Conservation (phyloP, 139 green algal species). For the Ettlia oleoabundans region DNA sequence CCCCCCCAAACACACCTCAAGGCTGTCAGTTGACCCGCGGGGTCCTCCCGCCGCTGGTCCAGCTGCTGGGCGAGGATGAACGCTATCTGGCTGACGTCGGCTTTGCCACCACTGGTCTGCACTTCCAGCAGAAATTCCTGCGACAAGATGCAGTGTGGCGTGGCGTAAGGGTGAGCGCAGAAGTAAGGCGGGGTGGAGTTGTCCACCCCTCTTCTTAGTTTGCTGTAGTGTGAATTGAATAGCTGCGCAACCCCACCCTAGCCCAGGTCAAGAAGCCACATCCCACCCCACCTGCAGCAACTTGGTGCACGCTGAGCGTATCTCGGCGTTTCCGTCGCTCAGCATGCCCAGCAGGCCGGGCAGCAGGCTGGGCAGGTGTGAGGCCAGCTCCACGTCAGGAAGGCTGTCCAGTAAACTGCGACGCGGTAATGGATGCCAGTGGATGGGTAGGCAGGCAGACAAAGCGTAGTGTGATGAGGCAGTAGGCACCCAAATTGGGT, state of each 20-base stretch:
- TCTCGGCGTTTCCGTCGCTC: slow-evolving; percentile 74
- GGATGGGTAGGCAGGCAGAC: too few species aligned
- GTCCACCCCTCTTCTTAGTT: too few species aligned
- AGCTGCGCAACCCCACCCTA: background rate
- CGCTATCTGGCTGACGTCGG: slow-evolving; percentile 61
- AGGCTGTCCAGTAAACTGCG: slow-evolving; percentile 80
- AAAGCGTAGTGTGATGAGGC: too few species aligned
- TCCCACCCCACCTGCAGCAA: slow-evolving; percentile 57
- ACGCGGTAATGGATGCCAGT: background rate
- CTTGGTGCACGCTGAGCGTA: slow-evolving; percentile 65
- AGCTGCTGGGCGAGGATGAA: slow-evolving; percentile 63
- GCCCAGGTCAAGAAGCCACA: background rate
- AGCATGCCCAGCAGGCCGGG: slow-evolving; percentile 92
- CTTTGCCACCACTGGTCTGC: slow-evolving; percentile 21
- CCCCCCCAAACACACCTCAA: too few species aligned
- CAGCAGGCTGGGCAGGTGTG: slow-evolving; percentile 88
- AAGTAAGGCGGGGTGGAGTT: too few species aligned
- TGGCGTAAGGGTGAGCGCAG: background rate
- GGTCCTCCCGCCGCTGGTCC: slow-evolving; percentile 56
- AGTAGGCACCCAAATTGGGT: background rate
- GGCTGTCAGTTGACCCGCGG: slow-evolving; percentile 82
- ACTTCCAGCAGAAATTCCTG: slow-evolving; percentile 30
- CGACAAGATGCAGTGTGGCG: background rate
- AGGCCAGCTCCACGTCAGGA: slow-evolving; percentile 90
- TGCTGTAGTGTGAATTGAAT: background rate